Percentiles rank a stretch among this genome's conserved stretches.
Evolutionary conservation across 805 yeast genomes (phyloP).

Genomic region (Cyberlindnera americana): DNA sequence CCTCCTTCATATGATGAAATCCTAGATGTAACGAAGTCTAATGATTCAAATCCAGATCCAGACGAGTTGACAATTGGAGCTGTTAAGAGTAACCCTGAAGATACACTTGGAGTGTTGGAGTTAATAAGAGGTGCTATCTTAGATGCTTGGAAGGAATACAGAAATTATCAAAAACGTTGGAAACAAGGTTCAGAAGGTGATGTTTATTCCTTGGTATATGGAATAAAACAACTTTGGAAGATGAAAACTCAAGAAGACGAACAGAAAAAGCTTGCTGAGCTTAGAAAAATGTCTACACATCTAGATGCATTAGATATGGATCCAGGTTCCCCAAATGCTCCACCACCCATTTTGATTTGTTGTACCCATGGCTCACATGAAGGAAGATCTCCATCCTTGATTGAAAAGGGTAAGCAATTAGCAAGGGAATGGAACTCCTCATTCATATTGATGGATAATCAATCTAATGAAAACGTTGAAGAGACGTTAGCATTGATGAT

Average conservation of each 20-base stretch:
- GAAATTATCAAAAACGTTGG: constrained; percentile 53
- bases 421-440: constrained; percentile 64
- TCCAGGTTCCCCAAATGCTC: constrained; percentile 37
- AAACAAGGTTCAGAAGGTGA: constrained; percentile 66
- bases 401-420: constrained; percentile 53
- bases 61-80: constrained; percentile 14
- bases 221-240: constrained; percentile 57
- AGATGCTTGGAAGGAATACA: constrained; percentile 73
- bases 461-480: constrained; percentile 49
- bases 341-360: constrained; percentile 66
- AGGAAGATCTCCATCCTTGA: constrained; percentile 55
- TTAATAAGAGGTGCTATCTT: constrained; percentile 52
- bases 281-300: constrained; percentile 29
- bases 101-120: constrained; percentile 29
- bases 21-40: constrained; percentile 15
- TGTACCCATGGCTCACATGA: constrained; percentile 61
- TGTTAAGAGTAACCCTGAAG: constrained; percentile 17
- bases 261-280: constrained; percentile 29
- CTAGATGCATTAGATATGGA: constrained; percentile 32
- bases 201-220: constrained; percentile 54
- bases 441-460: constrained; percentile 59
- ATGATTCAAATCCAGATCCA: constrained; percentile 4
- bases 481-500: constrained; percentile 53
- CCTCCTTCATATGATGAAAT: constrained; percentile 55
- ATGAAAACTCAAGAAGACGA: constrained; percentile 31